Evolutionary conservation across 352 stramenopile species (phyloP), one percentile per base, ranked within the genome.

Genomic region (Globisporangium sylvaticum): DNA sequence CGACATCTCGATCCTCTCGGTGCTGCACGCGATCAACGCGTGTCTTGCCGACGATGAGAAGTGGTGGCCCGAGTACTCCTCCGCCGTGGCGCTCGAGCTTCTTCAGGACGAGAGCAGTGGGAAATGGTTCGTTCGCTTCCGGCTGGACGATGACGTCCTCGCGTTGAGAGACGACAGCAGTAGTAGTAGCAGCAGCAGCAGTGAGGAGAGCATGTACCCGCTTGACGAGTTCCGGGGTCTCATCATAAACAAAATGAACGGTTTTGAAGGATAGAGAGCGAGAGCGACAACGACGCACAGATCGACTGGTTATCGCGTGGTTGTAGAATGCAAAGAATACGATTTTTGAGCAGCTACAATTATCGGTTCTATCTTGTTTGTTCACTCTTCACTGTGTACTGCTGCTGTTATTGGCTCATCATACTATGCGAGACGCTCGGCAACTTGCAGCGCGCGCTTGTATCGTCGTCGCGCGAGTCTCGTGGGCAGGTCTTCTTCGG

Each of bases 371-470:
- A n/a, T 48, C 39, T 48, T 4, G 15, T n/a, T n/a, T n/a, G n/a
- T n/a, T n/a, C n/a, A n/a, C n/a, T n/a, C n/a, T n/a, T n/a, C n/a
- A n/a, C 39, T 48, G 15, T n/a, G 39, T 48, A n/a, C 39, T 52
- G 22, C 25, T 32, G 6, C 9, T 53, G 37, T 27, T 68, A 62
- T 4, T 67, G 85, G 80, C 54, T 59, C 18, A 8, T 59, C 2
- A 3, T 29, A 29, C 25, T 44, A 59, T 59, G 86, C 78, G 10
- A 94, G 68, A 24, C 88, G 68, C 65, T 94, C 84, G 0, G 87
- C 84, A 42, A 94, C 70, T 69, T 94, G 87, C 29, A 92, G 63
- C 22, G 87, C 87, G 58, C 87, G 83, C 71, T 94, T 94, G 80
- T 89, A 91, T 67, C 84, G 83, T 67, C 87, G 75, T 22, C 84